Base-by-base conservation (phyloP, 2,329 filamentous ascomycete species). In the Cryphonectria radicalis region DNA sequence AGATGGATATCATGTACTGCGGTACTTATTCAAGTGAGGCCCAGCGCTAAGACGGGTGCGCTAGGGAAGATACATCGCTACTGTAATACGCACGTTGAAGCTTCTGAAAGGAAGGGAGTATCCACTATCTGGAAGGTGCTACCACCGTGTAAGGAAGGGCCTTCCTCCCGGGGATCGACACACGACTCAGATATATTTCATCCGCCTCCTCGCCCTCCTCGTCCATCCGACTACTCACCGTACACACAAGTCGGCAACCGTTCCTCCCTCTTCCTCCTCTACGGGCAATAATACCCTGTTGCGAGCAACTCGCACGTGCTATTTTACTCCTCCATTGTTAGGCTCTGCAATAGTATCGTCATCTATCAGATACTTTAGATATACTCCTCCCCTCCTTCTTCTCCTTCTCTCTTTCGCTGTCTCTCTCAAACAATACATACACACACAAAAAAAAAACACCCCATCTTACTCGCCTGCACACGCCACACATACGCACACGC, bases 101-200 rank as follows among this genome's bases (percentile, higher is more conserved):
- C 25, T 13, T 59, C 28, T 59, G 5, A 19, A 32, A 55, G n/a
- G 25, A 28, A 25, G 53, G 14, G 10, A 17, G 55, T 59, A 59
- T 14, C 55, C 55, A 59, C 55, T 32, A 32, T 32, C 28, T 32
- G 17, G 19, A 46, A 50, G 46, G 46, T 50, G 46, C 46, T 50
- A 50, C 46, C 6, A 50, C 46, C 46, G 46, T 50, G 6, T 50
- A n/a, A 50, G n/a, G 42, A 4, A n/a, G n/a, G n/a, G n/a, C n/a
- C n/a, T n/a, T 25, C 22, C 46, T 43, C 62, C 62, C 19, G 25
- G 42, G 62, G n/a, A 40, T 64, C 37, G 22, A 46, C 63, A 53
- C 63, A 53, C 57, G 53, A 55, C 63, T 50, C 69, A 70, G 63
- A 68, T 70, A 50, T 70, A 70, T 63, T 66, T 64, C 25, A 28